Evolutionary conservation across 2,329 filamentous ascomycete genomes (phyloP).

Genomic region (Rhytidhysteron rufulum): DNA sequence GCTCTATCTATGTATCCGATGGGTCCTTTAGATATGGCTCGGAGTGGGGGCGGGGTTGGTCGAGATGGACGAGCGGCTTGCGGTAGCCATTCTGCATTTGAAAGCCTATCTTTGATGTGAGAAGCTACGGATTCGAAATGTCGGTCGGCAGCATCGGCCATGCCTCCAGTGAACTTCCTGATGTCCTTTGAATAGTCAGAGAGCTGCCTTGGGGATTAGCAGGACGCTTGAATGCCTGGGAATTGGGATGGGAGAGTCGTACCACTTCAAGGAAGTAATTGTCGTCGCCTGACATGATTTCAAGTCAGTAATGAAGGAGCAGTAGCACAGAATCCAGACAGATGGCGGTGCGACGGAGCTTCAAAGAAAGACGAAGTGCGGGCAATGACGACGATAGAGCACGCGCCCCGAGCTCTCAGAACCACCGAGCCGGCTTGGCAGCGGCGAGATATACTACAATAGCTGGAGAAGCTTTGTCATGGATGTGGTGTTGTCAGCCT

Average conservation of each 20-base stretch:
- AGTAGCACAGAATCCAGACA: too few species aligned
- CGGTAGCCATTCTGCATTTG: constrained; percentile 69
- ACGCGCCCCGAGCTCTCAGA: too few species aligned
- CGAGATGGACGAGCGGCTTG: constrained; percentile 60
- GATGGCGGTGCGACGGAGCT: too few species aligned
- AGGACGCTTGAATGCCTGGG: neutral
- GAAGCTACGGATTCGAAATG: constrained; percentile 74
- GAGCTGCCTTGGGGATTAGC: constrained; percentile 39
- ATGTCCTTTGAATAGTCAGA: constrained; percentile 62
- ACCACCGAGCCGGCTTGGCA: too few species aligned
- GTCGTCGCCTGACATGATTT: constrained; percentile 70
- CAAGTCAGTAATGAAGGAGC: too few species aligned
- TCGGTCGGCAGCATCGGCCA: constrained; percentile 76
- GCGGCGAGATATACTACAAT: too few species aligned
- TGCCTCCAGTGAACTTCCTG: constrained; percentile 64
- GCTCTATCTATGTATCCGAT: constrained; percentile 52
- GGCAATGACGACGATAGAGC: too few species aligned
- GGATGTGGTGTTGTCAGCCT: too few species aligned
- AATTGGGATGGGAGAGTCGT: too few species aligned
- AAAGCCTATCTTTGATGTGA: constrained; percentile 65
- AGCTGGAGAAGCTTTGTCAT: too few species aligned
- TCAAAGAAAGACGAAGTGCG: too few species aligned
- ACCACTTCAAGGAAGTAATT: constrained; percentile 76
- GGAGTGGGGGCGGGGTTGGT: constrained; percentile 43
- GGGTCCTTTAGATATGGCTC: constrained; percentile 30